Conservation (phyloP, 192 early-diverging fungal genomes). For the Coemansia sp. region DNA sequence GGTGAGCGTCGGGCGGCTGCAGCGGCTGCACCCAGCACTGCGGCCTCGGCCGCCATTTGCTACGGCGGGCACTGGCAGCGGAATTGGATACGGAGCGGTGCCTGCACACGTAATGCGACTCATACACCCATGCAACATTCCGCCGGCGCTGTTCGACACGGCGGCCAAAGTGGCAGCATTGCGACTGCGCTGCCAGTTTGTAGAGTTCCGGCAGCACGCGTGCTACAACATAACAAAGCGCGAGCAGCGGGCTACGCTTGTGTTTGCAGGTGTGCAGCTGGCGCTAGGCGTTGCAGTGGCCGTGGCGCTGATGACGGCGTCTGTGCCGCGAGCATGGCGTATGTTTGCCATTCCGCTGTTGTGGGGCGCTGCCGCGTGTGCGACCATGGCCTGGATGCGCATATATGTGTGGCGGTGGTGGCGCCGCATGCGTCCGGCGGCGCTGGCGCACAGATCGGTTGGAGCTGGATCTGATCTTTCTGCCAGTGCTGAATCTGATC, state of each 20-base stretch:
- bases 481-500: no score
- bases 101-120: conserved; percentile 15
- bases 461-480: not conserved
- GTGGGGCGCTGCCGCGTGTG: not conserved
- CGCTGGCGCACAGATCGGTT: not conserved
- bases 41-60: conserved; percentile 24
- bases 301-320: not conserved
- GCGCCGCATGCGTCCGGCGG: conserved; percentile 20
- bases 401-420: conserved; percentile 29
- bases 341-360: conserved; percentile 15
- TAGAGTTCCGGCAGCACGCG: conserved; percentile 23
- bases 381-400: conserved; percentile 19
- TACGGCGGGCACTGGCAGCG: not conserved
- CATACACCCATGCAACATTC: conserved; percentile 19
- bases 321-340: conserved; percentile 22
- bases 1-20: conserved; percentile 20
- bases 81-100: conserved; percentile 22
- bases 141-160: conserved; percentile 44
- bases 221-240: conserved; percentile 28
- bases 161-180: conserved; percentile 28
- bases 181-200: conserved; percentile 24
- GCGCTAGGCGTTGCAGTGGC: conserved; percentile 15
- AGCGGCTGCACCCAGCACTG: conserved; percentile 24
- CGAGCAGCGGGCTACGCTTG: conserved; percentile 5
- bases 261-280: conserved; percentile 9